Base-by-base conservation (phyloP, 2,329 filamentous ascomycete species). In the Paraconiothyrium sp. region DNA sequence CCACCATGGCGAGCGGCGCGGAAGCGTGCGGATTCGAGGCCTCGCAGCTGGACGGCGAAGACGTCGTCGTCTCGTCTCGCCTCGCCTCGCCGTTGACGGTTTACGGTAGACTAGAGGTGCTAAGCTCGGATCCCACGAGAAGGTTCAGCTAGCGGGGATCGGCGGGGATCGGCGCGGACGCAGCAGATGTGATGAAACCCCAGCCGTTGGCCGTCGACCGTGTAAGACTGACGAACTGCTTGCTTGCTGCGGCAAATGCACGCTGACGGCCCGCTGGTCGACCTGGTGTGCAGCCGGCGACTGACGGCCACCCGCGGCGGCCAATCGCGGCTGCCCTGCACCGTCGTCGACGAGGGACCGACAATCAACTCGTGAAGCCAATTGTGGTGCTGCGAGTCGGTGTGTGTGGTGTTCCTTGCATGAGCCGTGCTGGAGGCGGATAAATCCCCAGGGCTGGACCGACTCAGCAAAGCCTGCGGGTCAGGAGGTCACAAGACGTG, bases 401-500 rank as follows among this genome's bases (percentile, higher is more conserved):
- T 69, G 65, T 62, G 60, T 32, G 35, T 24, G n/a, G 58, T 61
- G 74, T 77, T 70, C 75, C 74, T 76, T 76, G 74, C 73, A 73
- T 71, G 61, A 62, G 59, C 60, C 54, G 51, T 63, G 68, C 62
- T 67, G 57, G 43, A 39, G 58, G 71, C 70, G 75, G 75, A 71
- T 76, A 76, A 76, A 76, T 75, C 72, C 58, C 67, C 64, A 51
- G 43, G 55, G 50, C 57, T 46, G 43, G 39, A 57, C 55, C 27
- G 41, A 49, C 16, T 22, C 35, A 59, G 49, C 60, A 71, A 70
- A 69, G 67, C 67, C 68, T 65, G 64, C 61, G 65, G 65, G 72
- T 72, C 70, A 70, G 58, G 60, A 69, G 67, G 71, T 77, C 76
- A 78, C 70, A 73, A 72, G 74, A 74, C 72, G 54, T 57, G 62